Evolutionary conservation across 306 rosid genomes (phyloP).

Genomic region (Leucaena leucocephala): DNA sequence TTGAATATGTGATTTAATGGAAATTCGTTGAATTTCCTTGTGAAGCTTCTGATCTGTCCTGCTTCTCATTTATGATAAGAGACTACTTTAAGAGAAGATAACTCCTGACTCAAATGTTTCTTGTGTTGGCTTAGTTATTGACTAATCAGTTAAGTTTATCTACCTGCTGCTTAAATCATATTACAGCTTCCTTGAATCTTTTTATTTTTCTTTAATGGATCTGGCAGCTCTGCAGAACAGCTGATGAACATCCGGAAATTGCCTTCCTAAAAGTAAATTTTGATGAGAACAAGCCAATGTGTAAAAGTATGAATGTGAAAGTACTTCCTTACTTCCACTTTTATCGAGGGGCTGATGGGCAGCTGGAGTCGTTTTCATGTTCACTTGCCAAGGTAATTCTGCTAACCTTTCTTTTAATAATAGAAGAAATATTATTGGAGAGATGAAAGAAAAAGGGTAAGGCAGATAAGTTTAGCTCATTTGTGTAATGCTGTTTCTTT

Average conservation of each 20-base stretch:
- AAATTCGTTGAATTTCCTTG: background rate
- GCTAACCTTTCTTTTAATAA: background rate
- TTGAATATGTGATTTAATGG: background rate
- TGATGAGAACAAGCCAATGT: conserved; percentile 98
- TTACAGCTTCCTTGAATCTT: conserved; percentile 23
- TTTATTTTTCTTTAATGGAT: conserved; percentile 37
- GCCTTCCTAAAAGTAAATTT: conserved; percentile 87
- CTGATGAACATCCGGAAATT: conserved; percentile 91
- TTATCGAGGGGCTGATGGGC: conserved; percentile 95
- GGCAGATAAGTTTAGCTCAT: background rate
- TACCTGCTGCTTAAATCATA: conserved; percentile 30
- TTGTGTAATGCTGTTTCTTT: background rate
- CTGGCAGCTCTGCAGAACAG: conserved; percentile 91
- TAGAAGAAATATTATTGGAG: background rate
- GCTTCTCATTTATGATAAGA: background rate
- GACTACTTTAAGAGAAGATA: conserved; percentile 7
- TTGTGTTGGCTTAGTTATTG: conserved; percentile 13
- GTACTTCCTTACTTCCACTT: conserved; percentile 98
- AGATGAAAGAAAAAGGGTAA: background rate
- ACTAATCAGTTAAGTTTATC: conserved; percentile 15
- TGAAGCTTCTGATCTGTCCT: background rate
- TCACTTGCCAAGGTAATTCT: conserved; percentile 91
- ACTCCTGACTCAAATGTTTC: conserved; percentile 14
- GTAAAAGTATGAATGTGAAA: conserved; percentile 93
- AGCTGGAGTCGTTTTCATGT: conserved; percentile 91